Evolutionary conservation across 805 yeast genomes (phyloP).

Genomic region (Yamadazyma laniorum): DNA sequence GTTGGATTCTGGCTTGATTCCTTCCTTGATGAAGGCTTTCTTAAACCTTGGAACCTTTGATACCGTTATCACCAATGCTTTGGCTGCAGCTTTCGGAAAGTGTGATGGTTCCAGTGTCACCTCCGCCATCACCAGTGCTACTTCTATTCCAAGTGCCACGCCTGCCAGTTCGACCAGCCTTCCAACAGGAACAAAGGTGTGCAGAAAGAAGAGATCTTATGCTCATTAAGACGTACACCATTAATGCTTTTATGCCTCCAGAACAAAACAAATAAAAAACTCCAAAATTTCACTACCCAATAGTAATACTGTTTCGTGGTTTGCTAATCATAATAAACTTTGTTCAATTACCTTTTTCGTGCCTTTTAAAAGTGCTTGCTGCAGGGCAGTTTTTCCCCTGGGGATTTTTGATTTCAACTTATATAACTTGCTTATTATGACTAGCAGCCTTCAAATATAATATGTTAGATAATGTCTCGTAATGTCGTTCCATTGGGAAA

Average conservation of each 20-base stretch:
- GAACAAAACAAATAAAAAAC: too few species aligned
- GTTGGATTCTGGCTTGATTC: conserved; percentile 36
- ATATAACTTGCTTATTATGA: not conserved
- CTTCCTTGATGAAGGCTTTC: conserved; percentile 36
- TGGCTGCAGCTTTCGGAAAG: conserved; percentile 41
- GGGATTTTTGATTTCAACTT: not conserved
- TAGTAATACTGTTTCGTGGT: conserved; percentile 5
- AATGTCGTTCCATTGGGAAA: too few species aligned
- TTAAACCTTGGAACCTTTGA: conserved; percentile 37
- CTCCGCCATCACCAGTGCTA: conserved; percentile 22
- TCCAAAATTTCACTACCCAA: conserved; percentile 4
- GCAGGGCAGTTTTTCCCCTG: conserved; percentile 10
- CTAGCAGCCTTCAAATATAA: not conserved
- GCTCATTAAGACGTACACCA: conserved; percentile 13
- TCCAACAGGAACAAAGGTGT: conserved; percentile 15
- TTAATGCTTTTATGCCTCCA: conserved; percentile 10
- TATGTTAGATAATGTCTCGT: too few species aligned
- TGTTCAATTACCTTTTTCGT: not conserved
- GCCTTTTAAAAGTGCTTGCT: conserved; percentile 10
- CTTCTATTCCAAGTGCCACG: conserved; percentile 13
- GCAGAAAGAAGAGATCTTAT: conserved; percentile 25
- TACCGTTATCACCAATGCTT: conserved; percentile 40
- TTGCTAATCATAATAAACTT: conserved; percentile 1
- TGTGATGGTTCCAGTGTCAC: conserved; percentile 32
- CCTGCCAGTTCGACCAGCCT: conserved; percentile 16